Base-by-base conservation (phyloP, 805 yeast species). In the Yamadazyma endophytica region DNA sequence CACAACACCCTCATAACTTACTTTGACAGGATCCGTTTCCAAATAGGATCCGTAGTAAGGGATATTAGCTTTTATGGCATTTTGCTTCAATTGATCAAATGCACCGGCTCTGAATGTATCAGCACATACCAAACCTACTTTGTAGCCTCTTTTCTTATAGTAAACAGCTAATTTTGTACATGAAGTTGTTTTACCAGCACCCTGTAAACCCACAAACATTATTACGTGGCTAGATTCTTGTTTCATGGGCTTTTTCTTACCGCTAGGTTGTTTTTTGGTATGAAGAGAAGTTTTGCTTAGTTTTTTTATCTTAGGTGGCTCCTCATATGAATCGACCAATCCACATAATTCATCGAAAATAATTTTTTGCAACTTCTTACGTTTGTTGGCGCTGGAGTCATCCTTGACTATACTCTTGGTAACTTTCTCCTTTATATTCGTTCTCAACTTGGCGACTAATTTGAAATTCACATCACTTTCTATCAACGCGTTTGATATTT, bases 61-160 rank as follows among this genome's bases (percentile, higher is more conserved):
- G 34, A 90, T 86, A 46, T 82, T 78, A 2, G 98, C 94, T 64
- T 87, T 86, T 33, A 90, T 87, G 15, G 98, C 97, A 59, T 90
- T 90, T 61, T 90, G 98, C 57, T 92, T 90, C 61, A 90, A 74
- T 69, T 90, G 98, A 62, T 90, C 98, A 67, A 90, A 90, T 2
- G 98, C 98, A 72, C 98, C 98, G 21, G 98, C 98, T 72, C 98
- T 80, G 71, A 90, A 92, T 18, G 98, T 92, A 68, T 92, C 98
- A 2, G 98, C 98, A 75, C 98, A 92, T 16, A 92, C 97, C 53
- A 92, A 68, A 32, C 97, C 97, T 28, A 87, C 95, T 55, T 88
- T 89, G 61, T 80, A 87, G 2, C 97, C 97, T 51, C 97, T 71
- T 52, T 89, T 77, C 51, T 88, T 90, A 56, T 92, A 92, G 55